Percentiles rank a stretch among this genome's conserved stretches.
phyloP scores from a whole-genome alignment of 495 filamentous ascomycete genomes.

The Hyaloscypha hepaticicola region DNA sequence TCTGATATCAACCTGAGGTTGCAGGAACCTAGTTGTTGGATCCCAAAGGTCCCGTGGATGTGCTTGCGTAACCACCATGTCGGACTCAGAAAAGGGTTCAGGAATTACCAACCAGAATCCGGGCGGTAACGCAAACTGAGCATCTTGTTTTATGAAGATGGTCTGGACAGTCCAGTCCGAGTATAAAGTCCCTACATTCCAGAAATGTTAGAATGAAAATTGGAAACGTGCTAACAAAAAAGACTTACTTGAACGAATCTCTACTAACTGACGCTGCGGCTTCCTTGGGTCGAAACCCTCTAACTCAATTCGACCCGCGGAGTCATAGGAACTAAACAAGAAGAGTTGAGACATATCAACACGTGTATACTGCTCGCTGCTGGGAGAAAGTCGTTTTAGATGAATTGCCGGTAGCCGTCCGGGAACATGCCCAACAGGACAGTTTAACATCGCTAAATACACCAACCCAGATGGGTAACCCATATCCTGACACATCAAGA shows the following conservation, averaged over 20 bases:
- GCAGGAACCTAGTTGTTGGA: conserved; percentile 9
- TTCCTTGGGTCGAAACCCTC: conserved; percentile 12
- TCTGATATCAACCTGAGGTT: conserved; percentile 7
- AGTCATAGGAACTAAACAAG: conserved; percentile 6
- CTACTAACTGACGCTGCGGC: conserved; percentile 9
- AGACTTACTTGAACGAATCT: conserved; percentile 7
- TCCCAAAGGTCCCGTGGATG: conserved; percentile 7
- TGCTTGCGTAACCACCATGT: conserved; percentile 3
- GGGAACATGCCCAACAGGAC: conserved; percentile 4
- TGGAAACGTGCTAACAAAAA: conserved; percentile 5
- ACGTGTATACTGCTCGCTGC: conserved; percentile 7
- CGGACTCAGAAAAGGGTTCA: conserved; percentile 7
- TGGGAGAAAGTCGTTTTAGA: conserved; percentile 7
- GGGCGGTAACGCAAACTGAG: conserved; percentile 2
- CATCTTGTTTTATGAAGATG: conserved; percentile 13
- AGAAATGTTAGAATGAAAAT: conserved; percentile 8
- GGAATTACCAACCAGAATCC: conserved; percentile 9
- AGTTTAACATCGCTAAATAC: conserved; percentile 11
- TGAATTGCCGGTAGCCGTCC: conserved; percentile 7
- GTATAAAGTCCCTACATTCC: conserved; percentile 2
- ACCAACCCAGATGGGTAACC: conserved; percentile 8
- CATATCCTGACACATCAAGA: conserved; percentile 12
- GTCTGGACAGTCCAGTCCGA: conserved; percentile 13
- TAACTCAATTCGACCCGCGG: neutral
- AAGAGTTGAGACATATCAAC: conserved; percentile 7